Percentiles rank a stretch among this genome's conserved stretches.
These are phyloP conservation scores for Dioscorea alata DNA, from an alignment of 106 monocot species.

Conservation along the genomic window DNA sequence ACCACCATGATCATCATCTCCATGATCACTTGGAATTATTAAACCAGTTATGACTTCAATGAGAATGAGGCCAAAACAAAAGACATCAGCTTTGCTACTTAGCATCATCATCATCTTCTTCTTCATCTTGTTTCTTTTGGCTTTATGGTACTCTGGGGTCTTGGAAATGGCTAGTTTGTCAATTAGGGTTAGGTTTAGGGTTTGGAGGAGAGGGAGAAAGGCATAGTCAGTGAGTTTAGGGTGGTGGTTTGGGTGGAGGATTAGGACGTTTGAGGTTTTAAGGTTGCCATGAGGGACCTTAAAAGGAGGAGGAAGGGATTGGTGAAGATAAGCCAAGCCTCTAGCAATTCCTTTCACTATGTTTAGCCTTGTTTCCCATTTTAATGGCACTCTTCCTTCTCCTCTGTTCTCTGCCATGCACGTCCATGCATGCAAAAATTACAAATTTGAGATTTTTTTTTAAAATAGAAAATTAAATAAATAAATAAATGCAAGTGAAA, in stretches of 20 bases:
- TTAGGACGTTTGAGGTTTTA: slow-evolving; percentile 48
- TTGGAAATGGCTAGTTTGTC: slow-evolving; percentile 23
- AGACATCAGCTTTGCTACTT: slow-evolving; percentile 40
- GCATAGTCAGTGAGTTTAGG: slow-evolving; percentile 49
- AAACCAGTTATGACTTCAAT: slow-evolving; percentile 53
- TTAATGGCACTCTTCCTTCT: slow-evolving; percentile 48
- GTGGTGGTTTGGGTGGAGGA: slow-evolving; percentile 9
- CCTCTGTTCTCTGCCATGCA: slow-evolving; percentile 36
- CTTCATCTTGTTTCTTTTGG: slow-evolving; percentile 11
- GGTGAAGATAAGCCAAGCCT: slow-evolving; percentile 45
- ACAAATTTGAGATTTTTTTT: too few species aligned
- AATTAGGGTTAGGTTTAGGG: not conserved
- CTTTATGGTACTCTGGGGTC: slow-evolving; percentile 25
- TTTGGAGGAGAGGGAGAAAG: slow-evolving; percentile 36
- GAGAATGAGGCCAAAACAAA: slow-evolving; percentile 47
- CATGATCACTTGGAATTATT: slow-evolving; percentile 6
- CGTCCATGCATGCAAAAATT: too few species aligned
- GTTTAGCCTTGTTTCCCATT: slow-evolving; percentile 35
- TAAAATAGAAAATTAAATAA: too few species aligned
- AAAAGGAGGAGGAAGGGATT: slow-evolving; percentile 28
- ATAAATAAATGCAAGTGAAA: too few species aligned
- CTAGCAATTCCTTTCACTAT: slow-evolving; percentile 41
- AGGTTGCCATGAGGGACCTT: slow-evolving; percentile 51
- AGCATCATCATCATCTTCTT: not conserved
- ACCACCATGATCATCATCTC: not conserved